Conservation (phyloP, 805 yeast genomes). For the Candida nemodendra region DNA sequence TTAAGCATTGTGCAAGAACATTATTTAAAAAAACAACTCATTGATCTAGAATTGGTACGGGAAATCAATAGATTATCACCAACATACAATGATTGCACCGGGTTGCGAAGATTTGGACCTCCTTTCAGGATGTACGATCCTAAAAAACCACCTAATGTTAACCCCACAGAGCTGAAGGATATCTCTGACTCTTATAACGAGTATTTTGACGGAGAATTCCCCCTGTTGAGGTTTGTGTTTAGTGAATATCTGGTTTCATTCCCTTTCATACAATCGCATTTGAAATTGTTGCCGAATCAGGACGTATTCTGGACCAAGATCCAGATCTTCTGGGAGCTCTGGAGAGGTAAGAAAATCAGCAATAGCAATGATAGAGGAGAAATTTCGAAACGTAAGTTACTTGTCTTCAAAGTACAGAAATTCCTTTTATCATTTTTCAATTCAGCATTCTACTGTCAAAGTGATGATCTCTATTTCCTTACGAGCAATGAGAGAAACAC, state of each 20-base stretch:
- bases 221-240: slow-evolving; percentile 68
- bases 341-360: slow-evolving; percentile 70
- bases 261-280: slow-evolving; percentile 67
- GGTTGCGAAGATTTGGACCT: slow-evolving; percentile 68
- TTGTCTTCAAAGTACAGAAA: slow-evolving; percentile 59
- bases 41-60: slow-evolving; percentile 55
- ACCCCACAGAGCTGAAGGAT: slow-evolving; percentile 14
- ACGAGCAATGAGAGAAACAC: slow-evolving; percentile 37
- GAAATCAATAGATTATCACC: slow-evolving; percentile 58
- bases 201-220: slow-evolving; percentile 46
- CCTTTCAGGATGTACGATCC: slow-evolving; percentile 65
- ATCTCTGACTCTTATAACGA: slow-evolving; percentile 19
- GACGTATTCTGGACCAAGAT: slow-evolving; percentile 73
- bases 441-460: slow-evolving; percentile 64
- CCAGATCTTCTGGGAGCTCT: slow-evolving; percentile 78
- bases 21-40: slow-evolving; percentile 77
- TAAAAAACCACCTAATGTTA: slow-evolving; percentile 25
- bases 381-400: slow-evolving; percentile 64
- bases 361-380: slow-evolving; percentile 74
- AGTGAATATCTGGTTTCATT: slow-evolving; percentile 60
- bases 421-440: slow-evolving; percentile 68
- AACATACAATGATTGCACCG: slow-evolving; percentile 50
- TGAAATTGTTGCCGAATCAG: slow-evolving; percentile 17
- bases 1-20: slow-evolving; percentile 88
- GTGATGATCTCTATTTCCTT: slow-evolving; percentile 51